Conservation (phyloP, 2,329 filamentous ascomycete genomes). For the Arthrobotrys musiformis region DNA sequence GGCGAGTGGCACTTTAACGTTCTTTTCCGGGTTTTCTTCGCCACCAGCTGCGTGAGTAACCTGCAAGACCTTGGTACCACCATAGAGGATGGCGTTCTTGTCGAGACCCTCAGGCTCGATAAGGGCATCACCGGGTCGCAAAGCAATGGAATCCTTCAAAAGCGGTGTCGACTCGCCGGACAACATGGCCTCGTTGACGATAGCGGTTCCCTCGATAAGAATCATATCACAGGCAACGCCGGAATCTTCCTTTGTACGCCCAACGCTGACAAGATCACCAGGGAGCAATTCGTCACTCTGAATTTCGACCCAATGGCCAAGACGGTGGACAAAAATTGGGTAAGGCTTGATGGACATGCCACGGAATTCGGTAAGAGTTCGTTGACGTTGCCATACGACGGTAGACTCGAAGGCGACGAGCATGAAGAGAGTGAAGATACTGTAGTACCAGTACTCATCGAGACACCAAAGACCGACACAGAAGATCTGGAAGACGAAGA, state of each 20-base stretch:
- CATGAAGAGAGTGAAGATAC: conserved; percentile 98
- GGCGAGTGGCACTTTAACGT: conserved; percentile 77
- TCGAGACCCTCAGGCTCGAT: conserved; percentile 92
- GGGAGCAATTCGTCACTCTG: conserved; percentile 91
- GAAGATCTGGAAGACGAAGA: conserved; percentile 99
- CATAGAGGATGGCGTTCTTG: conserved; percentile 96
- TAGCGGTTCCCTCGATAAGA: conserved; percentile 90
- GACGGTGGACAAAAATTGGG: conserved; percentile 87
- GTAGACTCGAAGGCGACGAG: conserved; percentile 97
- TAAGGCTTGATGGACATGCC: conserved; percentile 99
- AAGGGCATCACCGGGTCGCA: conserved; percentile 81
- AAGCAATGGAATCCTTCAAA: conserved; percentile 92
- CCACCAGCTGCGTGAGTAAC: conserved; percentile 64
- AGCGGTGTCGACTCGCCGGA: conserved; percentile 97
- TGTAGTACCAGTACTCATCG: conserved; percentile 99
- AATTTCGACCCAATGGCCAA: conserved; percentile 87
- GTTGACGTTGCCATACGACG: conserved; percentile 97
- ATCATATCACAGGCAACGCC: conserved; percentile 98
- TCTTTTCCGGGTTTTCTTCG: conserved; percentile 56
- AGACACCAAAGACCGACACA: conserved; percentile 98
- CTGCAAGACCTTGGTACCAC: conserved; percentile 96
- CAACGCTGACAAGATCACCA: conserved; percentile 90
- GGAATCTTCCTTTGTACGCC: conserved; percentile 93
- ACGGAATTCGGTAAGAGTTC: conserved; percentile 93
- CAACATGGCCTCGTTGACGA: conserved; percentile 99